A percentile compares a stretch with the other conserved stretches of the same genome.
Conservation (phyloP, 169 alveolate genomes). For the Plasmodium knowlesi region DNA sequence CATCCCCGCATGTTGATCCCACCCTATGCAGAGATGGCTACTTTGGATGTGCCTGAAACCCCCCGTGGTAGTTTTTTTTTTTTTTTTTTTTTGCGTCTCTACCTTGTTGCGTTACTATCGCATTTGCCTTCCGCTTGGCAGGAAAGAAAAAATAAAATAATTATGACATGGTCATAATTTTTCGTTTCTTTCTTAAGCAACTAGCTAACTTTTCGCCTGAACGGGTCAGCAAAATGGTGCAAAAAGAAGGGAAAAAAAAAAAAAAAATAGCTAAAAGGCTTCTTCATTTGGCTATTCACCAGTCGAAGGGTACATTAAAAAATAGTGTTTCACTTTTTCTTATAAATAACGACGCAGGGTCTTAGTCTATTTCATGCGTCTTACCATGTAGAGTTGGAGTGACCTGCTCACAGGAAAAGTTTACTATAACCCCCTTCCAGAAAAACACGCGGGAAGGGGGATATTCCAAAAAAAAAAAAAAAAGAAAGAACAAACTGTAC, state of each 20-base stretch:
- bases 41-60: too few relatives aligned
- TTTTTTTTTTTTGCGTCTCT: too few relatives aligned
- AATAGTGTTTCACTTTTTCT: background rate
- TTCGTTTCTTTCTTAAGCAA: background rate
- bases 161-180: conserved; percentile 4
- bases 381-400: background rate
- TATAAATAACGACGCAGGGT: background rate
- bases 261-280: background rate
- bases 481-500: background rate
- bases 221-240: background rate
- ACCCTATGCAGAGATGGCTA: too few relatives aligned
- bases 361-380: background rate
- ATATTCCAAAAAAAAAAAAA: background rate
- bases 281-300: background rate
- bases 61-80: too few relatives aligned
- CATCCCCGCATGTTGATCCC: too few relatives aligned
- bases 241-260: background rate
- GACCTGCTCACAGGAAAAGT: background rate
- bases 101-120: too few relatives aligned
- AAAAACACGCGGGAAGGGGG: background rate
- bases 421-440: background rate
- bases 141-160: background rate
- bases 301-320: background rate
- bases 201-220: conserved; percentile 2
- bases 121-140: too few relatives aligned